phyloP scores from a whole-genome alignment of 495 filamentous ascomycete species.

The Cercophora newfieldiana region DNA sequence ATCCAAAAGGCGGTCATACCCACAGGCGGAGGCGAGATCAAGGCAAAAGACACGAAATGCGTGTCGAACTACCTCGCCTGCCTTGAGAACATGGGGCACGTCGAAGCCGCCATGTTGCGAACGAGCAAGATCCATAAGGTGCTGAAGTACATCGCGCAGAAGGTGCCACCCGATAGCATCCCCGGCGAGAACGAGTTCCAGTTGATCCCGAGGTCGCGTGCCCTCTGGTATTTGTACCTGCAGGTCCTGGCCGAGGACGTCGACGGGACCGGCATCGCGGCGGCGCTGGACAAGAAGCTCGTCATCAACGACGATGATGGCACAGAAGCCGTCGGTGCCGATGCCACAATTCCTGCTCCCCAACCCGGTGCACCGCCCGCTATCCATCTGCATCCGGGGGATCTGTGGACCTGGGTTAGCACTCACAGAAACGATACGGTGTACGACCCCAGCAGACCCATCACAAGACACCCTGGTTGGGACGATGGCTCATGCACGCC shows the following conservation, averaged over 20 bases:
- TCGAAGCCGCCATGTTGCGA: constrained; percentile 1
- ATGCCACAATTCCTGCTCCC: constrained; percentile 1
- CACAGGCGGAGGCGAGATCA: neutral
- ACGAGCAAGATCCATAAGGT: constrained; percentile 2
- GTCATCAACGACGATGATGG: constrained; percentile 3
- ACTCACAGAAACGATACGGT: constrained; percentile 3
- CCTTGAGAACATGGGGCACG: neutral
- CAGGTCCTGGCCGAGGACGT: neutral
- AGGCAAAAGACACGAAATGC: constrained; percentile 1
- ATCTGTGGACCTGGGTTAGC: constrained; percentile 1
- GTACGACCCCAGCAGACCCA: constrained; percentile 2
- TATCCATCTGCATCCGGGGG: neutral
- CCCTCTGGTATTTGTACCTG: neutral
- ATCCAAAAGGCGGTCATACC: constrained; percentile 1
- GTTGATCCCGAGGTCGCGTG: constrained; percentile 2
- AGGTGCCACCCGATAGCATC: constrained; percentile 1
- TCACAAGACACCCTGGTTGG: neutral
- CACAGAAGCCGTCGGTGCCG: constrained; percentile 2
- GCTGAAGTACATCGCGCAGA: constrained; percentile 2
- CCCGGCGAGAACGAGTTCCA: neutral
- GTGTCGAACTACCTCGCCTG: neutral
- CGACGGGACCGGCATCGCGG: neutral
- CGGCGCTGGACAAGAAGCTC: constrained; percentile 2
- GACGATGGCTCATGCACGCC: constrained; percentile 1
- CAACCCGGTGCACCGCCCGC: neutral